Percentiles rank a stretch among this genome's conserved stretches.
Evolutionary conservation across 2,329 filamentous ascomycete species (phyloP).

Genomic region (Aspergillus phoenicis): DNA sequence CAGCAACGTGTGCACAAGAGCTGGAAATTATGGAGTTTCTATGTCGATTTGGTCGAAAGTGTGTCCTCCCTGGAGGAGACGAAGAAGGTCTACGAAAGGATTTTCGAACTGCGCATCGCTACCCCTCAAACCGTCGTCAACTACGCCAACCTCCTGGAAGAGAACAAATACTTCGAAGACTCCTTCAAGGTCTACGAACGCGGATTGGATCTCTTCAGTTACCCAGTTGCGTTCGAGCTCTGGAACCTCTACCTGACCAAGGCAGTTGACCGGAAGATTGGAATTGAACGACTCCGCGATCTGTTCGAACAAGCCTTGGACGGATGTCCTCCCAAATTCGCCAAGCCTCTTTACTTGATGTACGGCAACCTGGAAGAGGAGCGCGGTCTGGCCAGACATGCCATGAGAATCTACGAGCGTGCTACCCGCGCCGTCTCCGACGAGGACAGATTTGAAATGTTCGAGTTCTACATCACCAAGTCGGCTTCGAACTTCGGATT

Average conservation of each 20-base stretch:
- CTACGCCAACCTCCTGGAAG: slow-evolving; percentile 92
- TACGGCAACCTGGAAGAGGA: slow-evolving; percentile 98
- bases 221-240: slow-evolving; percentile 95
- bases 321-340: slow-evolving; percentile 91
- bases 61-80: slow-evolving; percentile 90
- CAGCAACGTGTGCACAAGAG: slow-evolving; percentile 98
- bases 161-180: slow-evolving; percentile 93
- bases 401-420: slow-evolving; percentile 98
- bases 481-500: slow-evolving; percentile 97
- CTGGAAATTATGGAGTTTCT: slow-evolving; percentile 99
- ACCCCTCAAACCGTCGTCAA: slow-evolving; percentile 99
- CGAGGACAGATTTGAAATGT: slow-evolving; percentile 95
- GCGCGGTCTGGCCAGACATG: slow-evolving; percentile 87
- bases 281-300: slow-evolving; percentile 89
- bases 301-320: slow-evolving; percentile 97
- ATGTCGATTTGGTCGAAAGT: slow-evolving; percentile 95
- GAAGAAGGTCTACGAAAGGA: slow-evolving; percentile 90
- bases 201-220: slow-evolving; percentile 96
- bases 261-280: slow-evolving; percentile 92
- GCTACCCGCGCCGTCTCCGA: slow-evolving; percentile 93
- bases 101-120: slow-evolving; percentile 96
- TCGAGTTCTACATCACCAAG: slow-evolving; percentile 99
- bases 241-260: slow-evolving; percentile 99
- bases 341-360: slow-evolving; percentile 95
- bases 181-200: slow-evolving; percentile 98